Evolutionary conservation across 2,329 filamentous ascomycete species (phyloP).

Genomic region (Aspergillus flavus): DNA sequence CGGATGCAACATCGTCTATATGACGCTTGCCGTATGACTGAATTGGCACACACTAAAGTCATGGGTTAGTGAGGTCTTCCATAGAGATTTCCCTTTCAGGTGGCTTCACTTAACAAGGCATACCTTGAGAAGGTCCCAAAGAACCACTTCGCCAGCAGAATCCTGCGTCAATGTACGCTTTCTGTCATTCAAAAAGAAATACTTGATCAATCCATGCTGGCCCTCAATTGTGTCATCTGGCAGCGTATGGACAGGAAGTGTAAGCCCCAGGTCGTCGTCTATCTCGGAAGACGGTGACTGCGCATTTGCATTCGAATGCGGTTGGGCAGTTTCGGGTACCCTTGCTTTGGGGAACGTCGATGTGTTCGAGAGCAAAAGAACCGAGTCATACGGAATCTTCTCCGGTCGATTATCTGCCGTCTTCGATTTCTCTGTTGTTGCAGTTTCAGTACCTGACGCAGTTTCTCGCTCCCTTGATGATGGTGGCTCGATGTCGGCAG

Average conservation of each 20-base stretch:
- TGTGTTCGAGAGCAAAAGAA: conserved; percentile 82
- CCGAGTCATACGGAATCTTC: conserved; percentile 74
- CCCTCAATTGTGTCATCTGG: conserved; percentile 87
- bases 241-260: conserved; percentile 67
- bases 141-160: conserved; percentile 88
- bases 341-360: conserved; percentile 69
- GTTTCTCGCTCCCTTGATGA: conserved; percentile 49
- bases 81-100: background rate
- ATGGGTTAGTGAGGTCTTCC: conserved; percentile 21
- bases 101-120: conserved; percentile 50
- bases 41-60: conserved; percentile 73
- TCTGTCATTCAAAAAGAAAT: conserved; percentile 87
- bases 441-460: conserved; percentile 46
- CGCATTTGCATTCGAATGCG: conserved; percentile 51
- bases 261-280: conserved; percentile 51
- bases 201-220: conserved; percentile 92
- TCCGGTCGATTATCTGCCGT: conserved; percentile 23
- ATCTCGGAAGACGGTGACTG: conserved; percentile 58
- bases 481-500: conserved; percentile 63
- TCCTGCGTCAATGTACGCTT: conserved; percentile 87
- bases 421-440: conserved; percentile 19
- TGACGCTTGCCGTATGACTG: conserved; percentile 93
- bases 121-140: conserved; percentile 92
- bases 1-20: conserved; percentile 84
- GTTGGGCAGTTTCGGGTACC: conserved; percentile 59